Evolutionary conservation across 495 filamentous ascomycete species (phyloP), one percentile per base, ranked within the genome.

Genomic region (Neurospora sp.): DNA sequence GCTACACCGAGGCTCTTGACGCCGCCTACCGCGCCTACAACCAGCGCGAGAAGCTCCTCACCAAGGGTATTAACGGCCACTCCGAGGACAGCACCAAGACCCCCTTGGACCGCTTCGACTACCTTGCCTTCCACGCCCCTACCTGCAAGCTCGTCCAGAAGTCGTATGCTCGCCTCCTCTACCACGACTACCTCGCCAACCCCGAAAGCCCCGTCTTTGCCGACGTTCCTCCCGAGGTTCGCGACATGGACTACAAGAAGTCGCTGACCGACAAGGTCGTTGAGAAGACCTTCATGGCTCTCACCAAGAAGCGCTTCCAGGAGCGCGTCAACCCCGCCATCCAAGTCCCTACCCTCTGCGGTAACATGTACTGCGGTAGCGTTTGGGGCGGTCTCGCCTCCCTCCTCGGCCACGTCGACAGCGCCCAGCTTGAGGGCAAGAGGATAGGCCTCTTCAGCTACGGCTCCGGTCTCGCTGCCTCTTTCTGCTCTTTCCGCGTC

Each of bases 311-410:
- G 90, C 91, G 90, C 72, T 98, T 94, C 85, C 89, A 90, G 75
- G 90, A 94, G 82, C 92, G 94, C 81, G 92, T 99, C 72, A 86
- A 91, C 80, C 94, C 96, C 44, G 84, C 87, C 78, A 92, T 96
- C 79, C 86, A 96, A 80, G 92, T 96, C 31, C 91, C 96, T 42
- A 98, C 94, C 59, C 91, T 93, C 85, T 97, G 94, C 83, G 96
- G 96, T 82, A 99, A 99, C 88, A 99, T 98, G 96, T 99, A 99
- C 86, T 94, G 91, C 78, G 96, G 91, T 69, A 97, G 93, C 80
- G 92, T 99, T 76, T 99, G 94, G 85, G 90, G 90, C 72, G 93
- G 93, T 71, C 86, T 99, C 61, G 88, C 89, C 81, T 91, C 90
- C 76, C 80, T 98, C 73, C 79, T 99, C 75, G 86, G 87, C 82